Percentiles rank a stretch among this genome's conserved stretches.
phyloP scores from a whole-genome alignment of 169 alveolate genomes.

The Eimeria necatrix region DNA sequence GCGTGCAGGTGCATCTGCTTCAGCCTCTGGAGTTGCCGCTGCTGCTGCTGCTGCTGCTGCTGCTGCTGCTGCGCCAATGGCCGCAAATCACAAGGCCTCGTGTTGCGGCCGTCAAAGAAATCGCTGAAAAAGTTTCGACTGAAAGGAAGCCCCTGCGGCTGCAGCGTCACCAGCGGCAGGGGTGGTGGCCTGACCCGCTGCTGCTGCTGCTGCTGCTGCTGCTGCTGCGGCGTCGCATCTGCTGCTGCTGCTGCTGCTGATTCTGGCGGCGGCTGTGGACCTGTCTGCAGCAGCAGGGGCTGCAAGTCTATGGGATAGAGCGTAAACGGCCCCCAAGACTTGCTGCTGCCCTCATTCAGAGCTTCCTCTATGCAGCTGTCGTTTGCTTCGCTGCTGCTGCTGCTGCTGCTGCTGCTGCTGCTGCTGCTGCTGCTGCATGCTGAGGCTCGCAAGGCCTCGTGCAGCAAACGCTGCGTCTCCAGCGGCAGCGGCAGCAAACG shows the following conservation, averaged over 20 bases:
- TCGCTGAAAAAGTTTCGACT: constrained; percentile 7
- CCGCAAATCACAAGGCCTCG: constrained; percentile 44
- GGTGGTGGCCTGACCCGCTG: background rate
- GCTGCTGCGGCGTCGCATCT: background rate
- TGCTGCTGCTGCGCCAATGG: constrained; percentile 24
- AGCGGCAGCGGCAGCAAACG: constrained; percentile 43
- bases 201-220: background rate
- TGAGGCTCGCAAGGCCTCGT: constrained; percentile 16
- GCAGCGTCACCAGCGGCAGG: constrained; percentile 24
- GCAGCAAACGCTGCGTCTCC: constrained; percentile 57
- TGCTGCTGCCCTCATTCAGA: constrained; percentile 44
- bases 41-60: constrained; percentile 56
- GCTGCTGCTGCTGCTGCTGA: constrained; percentile 9
- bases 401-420: constrained; percentile 46
- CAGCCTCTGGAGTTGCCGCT: background rate
- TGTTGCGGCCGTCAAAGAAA: constrained; percentile 20
- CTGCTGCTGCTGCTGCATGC: constrained; percentile 55
- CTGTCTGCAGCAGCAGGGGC: constrained; percentile 30
- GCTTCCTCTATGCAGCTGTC: constrained; percentile 29
- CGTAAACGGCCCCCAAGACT: constrained; percentile 42
- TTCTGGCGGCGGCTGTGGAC: background rate
- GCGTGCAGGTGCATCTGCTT: constrained; percentile 55
- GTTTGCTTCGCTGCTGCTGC: background rate
- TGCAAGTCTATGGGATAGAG: constrained; percentile 34
- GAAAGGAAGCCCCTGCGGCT: background rate